Percentiles rank a stretch among this genome's conserved stretches.
Conservation (phyloP, 306 rosid species). For the Gillenia trifoliata region DNA sequence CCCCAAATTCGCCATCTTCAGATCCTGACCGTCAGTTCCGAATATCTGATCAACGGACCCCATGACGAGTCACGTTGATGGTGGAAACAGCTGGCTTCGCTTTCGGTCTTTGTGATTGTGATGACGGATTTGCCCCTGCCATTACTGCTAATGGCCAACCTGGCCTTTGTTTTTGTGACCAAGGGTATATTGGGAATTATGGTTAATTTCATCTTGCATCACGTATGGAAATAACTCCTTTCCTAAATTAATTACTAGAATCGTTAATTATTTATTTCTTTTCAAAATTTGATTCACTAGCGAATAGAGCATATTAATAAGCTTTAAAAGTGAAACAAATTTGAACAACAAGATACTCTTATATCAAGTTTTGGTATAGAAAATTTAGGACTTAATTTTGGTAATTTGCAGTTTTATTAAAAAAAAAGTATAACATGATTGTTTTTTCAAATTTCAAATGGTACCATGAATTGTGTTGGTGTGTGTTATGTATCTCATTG, state of each 20-base stretch:
- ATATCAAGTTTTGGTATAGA: too few relatives aligned
- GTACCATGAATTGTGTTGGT: too few relatives aligned
- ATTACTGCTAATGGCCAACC: conserved; percentile 10
- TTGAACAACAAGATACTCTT: too few relatives aligned
- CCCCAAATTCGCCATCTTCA: conserved; percentile 38
- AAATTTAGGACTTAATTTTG: too few relatives aligned
- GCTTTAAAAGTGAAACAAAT: background rate
- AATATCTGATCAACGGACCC: conserved; percentile 40
- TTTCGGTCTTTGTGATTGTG: conserved; percentile 28
- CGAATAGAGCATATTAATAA: background rate
- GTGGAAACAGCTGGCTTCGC: conserved; percentile 69
- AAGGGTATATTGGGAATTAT: conserved; percentile 14
- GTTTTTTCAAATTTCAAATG: too few relatives aligned
- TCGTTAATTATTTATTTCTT: background rate
- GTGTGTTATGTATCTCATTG: too few relatives aligned
- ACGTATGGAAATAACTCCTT: background rate
- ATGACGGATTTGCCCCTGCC: conserved; percentile 19
- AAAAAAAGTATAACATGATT: too few relatives aligned
- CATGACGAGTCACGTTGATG: conserved; percentile 43
- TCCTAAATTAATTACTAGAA: background rate
- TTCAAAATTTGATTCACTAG: background rate
- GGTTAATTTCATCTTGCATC: background rate
- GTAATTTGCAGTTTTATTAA: too few relatives aligned
- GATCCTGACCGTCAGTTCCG: conserved; percentile 46
- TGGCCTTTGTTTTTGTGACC: background rate